Evolutionary conservation across 106 monocot species (phyloP).

Genomic region (Triglochin maritima): DNA sequence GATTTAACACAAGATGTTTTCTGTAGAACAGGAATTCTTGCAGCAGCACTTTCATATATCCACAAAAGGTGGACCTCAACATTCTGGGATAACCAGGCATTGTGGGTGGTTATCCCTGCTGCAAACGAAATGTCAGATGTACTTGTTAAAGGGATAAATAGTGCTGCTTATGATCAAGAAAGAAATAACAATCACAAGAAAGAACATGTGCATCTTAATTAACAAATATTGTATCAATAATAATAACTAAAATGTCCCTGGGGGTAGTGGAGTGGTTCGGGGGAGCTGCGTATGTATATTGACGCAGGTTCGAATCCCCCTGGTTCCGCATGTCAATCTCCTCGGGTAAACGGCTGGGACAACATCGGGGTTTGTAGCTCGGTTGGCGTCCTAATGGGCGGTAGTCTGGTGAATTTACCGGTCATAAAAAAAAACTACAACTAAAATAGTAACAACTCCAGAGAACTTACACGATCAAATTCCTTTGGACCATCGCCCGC

Average conservation of each 20-base stretch:
- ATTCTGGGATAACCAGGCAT: slow-evolving; percentile 1
- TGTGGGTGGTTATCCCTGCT: slow-evolving; percentile 8
- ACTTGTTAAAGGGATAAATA: background rate
- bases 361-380: too few species aligned
- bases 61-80: slow-evolving; percentile 15
- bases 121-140: background rate
- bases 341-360: too few species aligned
- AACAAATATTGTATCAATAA: background rate
- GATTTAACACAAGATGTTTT: slow-evolving; percentile 96
- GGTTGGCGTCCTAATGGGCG: too few species aligned
- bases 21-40: slow-evolving; percentile 34
- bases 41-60: slow-evolving; percentile 28
- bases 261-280: too few species aligned
- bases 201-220: background rate
- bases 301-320: too few species aligned
- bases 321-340: too few species aligned
- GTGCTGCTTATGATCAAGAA: background rate
- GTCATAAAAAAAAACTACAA: too few species aligned
- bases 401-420: too few species aligned
- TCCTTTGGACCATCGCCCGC: slow-evolving; percentile 33
- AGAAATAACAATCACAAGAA: background rate
- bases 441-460: background rate
- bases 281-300: too few species aligned
- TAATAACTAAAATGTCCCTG: too few species aligned
- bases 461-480: slow-evolving; percentile 31